Conservation (phyloP, 2,329 filamentous ascomycete species). For the Cercospora sojina region DNA sequence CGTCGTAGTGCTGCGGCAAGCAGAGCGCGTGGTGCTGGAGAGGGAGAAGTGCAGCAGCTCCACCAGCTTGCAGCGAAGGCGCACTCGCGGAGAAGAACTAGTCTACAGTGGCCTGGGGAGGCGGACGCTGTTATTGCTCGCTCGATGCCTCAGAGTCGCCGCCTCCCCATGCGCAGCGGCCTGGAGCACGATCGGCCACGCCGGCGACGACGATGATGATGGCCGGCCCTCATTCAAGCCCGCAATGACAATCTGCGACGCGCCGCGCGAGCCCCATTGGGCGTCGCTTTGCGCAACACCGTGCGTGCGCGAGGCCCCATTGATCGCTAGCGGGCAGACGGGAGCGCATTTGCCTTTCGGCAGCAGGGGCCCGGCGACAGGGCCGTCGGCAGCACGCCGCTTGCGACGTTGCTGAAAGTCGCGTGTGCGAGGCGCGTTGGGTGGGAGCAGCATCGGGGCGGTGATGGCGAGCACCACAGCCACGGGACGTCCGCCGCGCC, state of each 20-base stretch:
- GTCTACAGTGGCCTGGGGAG: neutral
- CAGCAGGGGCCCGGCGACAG: neutral
- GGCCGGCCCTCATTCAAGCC: neutral
- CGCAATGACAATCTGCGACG: constrained; percentile 8
- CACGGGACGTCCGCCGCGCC: neutral
- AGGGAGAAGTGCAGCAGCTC: neutral
- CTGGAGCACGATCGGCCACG: neutral
- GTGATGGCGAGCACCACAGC: neutral
- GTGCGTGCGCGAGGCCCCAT: neutral
- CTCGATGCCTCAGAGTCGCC: constrained; percentile 10
- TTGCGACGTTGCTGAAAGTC: neutral
- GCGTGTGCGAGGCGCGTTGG: neutral
- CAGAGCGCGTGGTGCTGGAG: neutral
- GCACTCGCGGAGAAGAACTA: neutral
- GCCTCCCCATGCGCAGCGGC: constrained; percentile 7
- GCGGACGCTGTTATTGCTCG: neutral
- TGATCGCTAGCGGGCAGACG: neutral
- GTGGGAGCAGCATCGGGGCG: neutral
- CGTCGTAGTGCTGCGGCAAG: neutral
- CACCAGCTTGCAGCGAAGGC: neutral
- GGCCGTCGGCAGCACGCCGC: neutral
- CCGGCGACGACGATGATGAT: neutral
- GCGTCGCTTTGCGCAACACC: constrained; percentile 13
- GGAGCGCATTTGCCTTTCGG: neutral
- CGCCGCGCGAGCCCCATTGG: constrained; percentile 5